Evolutionary conservation across 805 yeast species (phyloP).

Genomic region (Tetrapisispora phaffii): DNA sequence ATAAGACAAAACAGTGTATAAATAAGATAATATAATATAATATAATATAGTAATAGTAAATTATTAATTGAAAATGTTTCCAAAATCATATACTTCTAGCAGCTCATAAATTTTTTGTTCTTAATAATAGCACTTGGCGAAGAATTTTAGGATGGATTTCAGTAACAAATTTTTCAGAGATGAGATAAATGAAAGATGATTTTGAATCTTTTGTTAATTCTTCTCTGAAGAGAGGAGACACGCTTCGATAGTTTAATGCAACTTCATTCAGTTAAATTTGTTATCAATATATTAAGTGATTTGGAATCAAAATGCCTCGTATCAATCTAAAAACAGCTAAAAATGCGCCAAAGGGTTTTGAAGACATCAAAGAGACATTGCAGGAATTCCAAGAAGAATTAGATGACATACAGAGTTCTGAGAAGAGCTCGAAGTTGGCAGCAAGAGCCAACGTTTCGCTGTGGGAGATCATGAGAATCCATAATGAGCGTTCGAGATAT

Average conservation of each 20-base stretch:
- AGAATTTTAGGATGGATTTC: background rate
- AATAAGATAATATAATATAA: no score
- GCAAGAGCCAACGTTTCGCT: slow-evolving; percentile 46
- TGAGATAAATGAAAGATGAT: background rate
- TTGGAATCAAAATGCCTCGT: slow-evolving; percentile 20
- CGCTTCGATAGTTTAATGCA: no score
- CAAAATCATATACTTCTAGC: no score
- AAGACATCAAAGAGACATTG: slow-evolving; percentile 56
- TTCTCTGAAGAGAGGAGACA: no score
- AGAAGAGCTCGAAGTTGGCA: slow-evolving; percentile 32
- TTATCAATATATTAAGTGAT: no score
- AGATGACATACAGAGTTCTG: slow-evolving; percentile 39
- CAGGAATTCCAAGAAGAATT: slow-evolving; percentile 48
- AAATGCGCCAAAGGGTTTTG: slow-evolving; percentile 66
- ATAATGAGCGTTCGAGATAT: slow-evolving; percentile 68
- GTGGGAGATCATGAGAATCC: slow-evolving; percentile 63
- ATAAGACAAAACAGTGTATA: no score
- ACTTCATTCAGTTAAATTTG: no score
- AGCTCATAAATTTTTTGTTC: no score
- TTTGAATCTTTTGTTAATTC: no score
- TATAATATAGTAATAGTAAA: no score
- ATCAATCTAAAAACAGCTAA: slow-evolving; percentile 23
- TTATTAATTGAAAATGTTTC: no score
- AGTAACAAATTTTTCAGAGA: background rate
- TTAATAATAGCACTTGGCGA: no score